Evolutionary conservation across 75 land plant species (phyloP), one percentile per base, ranked within the genome.

Genomic region (Ceratopteris richardii): DNA sequence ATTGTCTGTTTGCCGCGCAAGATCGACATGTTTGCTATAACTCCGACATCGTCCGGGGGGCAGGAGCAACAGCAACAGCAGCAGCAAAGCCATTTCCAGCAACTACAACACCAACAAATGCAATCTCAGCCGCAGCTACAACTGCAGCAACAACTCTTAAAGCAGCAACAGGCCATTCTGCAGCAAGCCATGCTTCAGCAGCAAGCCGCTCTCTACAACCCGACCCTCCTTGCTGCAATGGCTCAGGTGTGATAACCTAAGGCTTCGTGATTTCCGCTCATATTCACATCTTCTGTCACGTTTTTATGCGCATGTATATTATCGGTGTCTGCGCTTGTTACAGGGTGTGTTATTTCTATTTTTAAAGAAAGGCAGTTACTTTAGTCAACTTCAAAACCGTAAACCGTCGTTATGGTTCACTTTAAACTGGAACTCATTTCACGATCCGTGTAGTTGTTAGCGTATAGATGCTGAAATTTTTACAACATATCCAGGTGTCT

Each of bases 181-280:
- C 96, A 87, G 51, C 96, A 90, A 61, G 87, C 96, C 51, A 73
- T 86, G 57, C 81, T 90, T 29, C 88, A 79, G 66, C 89, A 85
- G 52, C 80, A 80, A 77, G 69, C 82, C 63, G 66, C 84, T 77
- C 77, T 89, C 27, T 86, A 74, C 61, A 91, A 90, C 51, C 82
- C 96, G 9, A 91, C 87, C 26, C 74, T 90, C 48, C 37, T 90
- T 25, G 72, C 84, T 57, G 71, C 90, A 39, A 76, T 80, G 61
- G 75, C 87, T 56, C 89, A 85, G 83, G 88, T 90, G 55, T 37
- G 23, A 24, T 48, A 31, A 48, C 37, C 21, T 50, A 25, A 39
- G 36, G 10, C 42, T 52, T 57, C 0, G 56, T 52, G 19, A 7
- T 3, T 51, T 51, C 19, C 28, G 30, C 19, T 48, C 28, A 1